Conservation (phyloP, 1,284 basidiomycete genomes). For the Heterobasidion annosum region DNA sequence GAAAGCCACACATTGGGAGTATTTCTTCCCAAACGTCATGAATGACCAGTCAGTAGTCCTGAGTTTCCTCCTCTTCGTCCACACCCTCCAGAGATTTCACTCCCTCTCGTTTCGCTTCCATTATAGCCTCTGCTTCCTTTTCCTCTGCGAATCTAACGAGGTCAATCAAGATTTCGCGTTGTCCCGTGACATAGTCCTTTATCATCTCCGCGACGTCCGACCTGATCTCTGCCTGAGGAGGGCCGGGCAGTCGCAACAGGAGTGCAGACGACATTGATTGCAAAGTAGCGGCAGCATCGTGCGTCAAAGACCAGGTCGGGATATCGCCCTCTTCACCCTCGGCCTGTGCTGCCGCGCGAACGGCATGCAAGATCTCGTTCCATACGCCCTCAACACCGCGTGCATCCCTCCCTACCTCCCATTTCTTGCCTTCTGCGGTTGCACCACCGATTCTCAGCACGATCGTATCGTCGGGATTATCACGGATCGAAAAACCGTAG, state of each 20-base stretch:
- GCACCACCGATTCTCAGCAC: conserved; percentile 63
- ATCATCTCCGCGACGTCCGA: conserved; percentile 47
- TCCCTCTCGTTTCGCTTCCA: conserved; percentile 38
- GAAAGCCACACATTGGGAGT: no score
- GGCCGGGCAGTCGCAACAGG: conserved; percentile 39
- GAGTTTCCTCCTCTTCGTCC: conserved; percentile 12
- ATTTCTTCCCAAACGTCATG: no score
- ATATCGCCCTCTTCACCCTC: conserved; percentile 11
- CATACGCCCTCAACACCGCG: conserved; percentile 50
- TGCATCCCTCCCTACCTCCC: conserved; percentile 56
- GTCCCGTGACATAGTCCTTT: conserved; percentile 43
- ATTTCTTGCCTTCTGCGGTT: conserved; percentile 29
- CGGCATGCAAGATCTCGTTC: conserved; percentile 39
- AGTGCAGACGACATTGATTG: conserved; percentile 55
- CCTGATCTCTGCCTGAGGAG: conserved; percentile 20
- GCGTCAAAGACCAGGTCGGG: conserved; percentile 12
- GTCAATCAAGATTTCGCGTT: conserved; percentile 30
- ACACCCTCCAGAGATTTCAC: conserved; percentile 40
- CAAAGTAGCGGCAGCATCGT: conserved; percentile 58
- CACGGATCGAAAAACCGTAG: conserved; percentile 74
- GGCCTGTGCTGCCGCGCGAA: conserved; percentile 21
- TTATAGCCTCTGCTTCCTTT: conserved; percentile 35
- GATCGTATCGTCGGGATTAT: conserved; percentile 81
- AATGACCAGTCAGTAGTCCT: no score
- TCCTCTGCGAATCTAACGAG: conserved; percentile 32